Percentiles rank a stretch among this genome's conserved stretches.
Evolutionary conservation across 2,329 filamentous ascomycete species (phyloP).

Genomic region (Talaromyces pinophilus): DNA sequence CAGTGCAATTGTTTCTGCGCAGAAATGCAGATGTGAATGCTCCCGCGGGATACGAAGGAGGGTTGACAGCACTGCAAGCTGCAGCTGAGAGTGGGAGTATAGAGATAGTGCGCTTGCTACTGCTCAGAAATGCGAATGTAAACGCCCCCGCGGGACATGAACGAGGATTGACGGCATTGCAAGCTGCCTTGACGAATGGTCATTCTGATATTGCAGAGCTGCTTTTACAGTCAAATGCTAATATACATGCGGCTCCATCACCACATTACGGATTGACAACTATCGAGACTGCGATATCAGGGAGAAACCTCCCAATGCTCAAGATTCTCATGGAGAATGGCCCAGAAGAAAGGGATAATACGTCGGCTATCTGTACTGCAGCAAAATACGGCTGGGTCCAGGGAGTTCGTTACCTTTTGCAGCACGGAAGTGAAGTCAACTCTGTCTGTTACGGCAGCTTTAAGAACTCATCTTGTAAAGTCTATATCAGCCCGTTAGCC

Average conservation of each 20-base stretch:
- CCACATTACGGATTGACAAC: background rate
- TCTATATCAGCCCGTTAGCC: background rate
- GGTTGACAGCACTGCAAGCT: background rate
- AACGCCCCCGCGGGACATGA: conserved; percentile 22
- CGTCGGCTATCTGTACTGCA: background rate
- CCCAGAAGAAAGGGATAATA: background rate
- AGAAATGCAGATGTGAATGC: conserved; percentile 27
- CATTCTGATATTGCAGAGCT: background rate
- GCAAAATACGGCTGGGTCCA: background rate
- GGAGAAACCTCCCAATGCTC: background rate
- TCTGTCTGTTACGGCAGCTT: too few relatives aligned
- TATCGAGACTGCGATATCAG: background rate
- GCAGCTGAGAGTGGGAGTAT: background rate
- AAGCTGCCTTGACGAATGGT: conserved; percentile 23
- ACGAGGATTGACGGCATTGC: conserved; percentile 23
- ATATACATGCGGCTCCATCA: background rate
- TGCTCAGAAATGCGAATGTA: conserved; percentile 23
- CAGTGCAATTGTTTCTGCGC: background rate
- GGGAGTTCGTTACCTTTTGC: background rate
- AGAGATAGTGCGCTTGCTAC: background rate
- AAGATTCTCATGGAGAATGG: background rate
- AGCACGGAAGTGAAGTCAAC: background rate
- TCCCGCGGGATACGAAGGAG: background rate
- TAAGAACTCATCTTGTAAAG: too few relatives aligned
- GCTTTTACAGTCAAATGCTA: background rate